These are phyloP conservation scores for Podospora pseudocomata DNA, from an alignment of 495 filamentous ascomycete species.

Conservation along the genomic window DNA sequence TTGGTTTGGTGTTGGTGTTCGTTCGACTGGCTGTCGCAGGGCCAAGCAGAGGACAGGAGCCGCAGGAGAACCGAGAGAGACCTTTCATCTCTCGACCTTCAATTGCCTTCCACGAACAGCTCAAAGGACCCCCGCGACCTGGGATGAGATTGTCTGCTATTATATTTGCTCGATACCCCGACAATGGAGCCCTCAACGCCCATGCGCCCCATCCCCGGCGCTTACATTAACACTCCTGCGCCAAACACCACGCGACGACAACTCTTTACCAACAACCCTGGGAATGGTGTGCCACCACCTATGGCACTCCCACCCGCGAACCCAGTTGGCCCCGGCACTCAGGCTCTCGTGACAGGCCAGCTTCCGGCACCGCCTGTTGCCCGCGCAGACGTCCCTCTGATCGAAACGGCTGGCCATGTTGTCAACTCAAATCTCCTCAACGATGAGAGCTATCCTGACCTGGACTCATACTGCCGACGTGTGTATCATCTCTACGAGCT, in stretches of 20 bases:
- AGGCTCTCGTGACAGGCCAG: constrained; percentile 9
- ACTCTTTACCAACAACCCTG: constrained; percentile 32
- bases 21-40: constrained; percentile 5
- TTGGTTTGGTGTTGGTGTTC: constrained; percentile 14
- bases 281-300: background rate
- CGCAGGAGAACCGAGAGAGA: background rate
- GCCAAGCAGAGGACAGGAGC: background rate
- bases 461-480: constrained; percentile 90
- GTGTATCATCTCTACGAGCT: constrained; percentile 16
- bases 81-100: background rate
- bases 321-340: constrained; percentile 12
- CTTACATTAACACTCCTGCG: constrained; percentile 70
- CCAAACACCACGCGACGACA: constrained; percentile 35
- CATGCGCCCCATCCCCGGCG: constrained; percentile 64
- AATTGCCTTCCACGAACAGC: background rate
- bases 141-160: background rate
- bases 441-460: constrained; percentile 79
- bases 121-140: background rate
- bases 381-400: constrained; percentile 46
- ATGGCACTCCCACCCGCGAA: constrained; percentile 1
- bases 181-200: constrained; percentile 64
- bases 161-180: constrained; percentile 39
- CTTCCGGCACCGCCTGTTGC: constrained; percentile 10
- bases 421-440: constrained; percentile 71
- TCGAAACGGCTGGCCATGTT: constrained; percentile 76